Base-by-base conservation (phyloP, 495 filamentous ascomycete genomes). In the Pseudoneurospora amorphoporcata region DNA sequence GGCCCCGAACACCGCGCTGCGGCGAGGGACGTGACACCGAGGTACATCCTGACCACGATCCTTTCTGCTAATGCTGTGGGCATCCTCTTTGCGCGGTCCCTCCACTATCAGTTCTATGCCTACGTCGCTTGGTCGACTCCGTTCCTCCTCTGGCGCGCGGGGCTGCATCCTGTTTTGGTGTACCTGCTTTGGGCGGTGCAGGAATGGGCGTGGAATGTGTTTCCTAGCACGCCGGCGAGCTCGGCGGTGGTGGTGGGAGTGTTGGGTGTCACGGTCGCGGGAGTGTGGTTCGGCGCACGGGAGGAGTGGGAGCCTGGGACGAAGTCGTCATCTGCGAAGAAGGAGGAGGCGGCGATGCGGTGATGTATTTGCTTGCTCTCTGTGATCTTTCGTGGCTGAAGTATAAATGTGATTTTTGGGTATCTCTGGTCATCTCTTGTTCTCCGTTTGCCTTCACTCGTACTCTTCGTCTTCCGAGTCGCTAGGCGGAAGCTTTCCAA, bases 21-120 rank as follows among this genome's bases (percentile, higher is more conserved):
- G 47, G 83, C 87, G 35, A 79, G 84, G 23, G 78, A 86, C 39
- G 83, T 97, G 68, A 92, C 91, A 4, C 90, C 90, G 32, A 83
- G 87, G 40, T 97, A 92, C 80, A 87, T 95, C 71, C 86, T 94
- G 83, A 92, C 90, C 1, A 87, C 89, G 10, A 87, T 97, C 72
- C 87, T 99, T 68, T 90, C 90, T 4, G 91, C 94, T 45, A 92
- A 95, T 73, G 85, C 88, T 42, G 89, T 97, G 76, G 95, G 95
- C 43, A 87, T 97, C 82, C 88, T 98, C 42, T 98, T 94, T 78
- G 95, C 95, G 16, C 87, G 95, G 70, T 93, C 90, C 32, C 85
- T 99, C 70, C 95, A 99, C 83, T 99, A 98, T 81, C 95, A 99
- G 78, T 99, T 99, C 84, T 98, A 95, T 84, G 87, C 92, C 69